A percentile compares a stretch with the other conserved stretches of the same genome.
phyloP scores from a whole-genome alignment of 2,329 filamentous ascomycete species.

The Chaetomium olivaceum region DNA sequence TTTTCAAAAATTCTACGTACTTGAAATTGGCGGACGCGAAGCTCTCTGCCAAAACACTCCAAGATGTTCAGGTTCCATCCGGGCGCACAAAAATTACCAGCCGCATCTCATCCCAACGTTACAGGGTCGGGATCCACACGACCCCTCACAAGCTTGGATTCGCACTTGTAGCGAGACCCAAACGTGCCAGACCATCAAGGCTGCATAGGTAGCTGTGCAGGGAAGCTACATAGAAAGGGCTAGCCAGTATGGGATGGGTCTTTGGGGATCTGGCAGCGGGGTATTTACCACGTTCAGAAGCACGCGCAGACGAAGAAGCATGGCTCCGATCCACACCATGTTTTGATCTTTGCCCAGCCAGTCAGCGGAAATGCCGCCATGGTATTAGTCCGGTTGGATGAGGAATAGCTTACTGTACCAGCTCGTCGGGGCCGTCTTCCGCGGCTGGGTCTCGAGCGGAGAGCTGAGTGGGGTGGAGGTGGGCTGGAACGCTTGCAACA shows the following conservation, averaged over 20 bases:
- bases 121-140: not conserved
- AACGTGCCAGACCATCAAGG: not conserved
- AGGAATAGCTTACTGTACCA: not conserved
- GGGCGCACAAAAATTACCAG: not conserved
- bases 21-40: not conserved
- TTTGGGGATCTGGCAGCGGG: not conserved
- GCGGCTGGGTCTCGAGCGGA: not conserved
- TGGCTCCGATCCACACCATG: not conserved
- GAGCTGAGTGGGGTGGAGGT: not conserved
- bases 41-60: not conserved
- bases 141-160: not conserved
- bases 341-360: not conserved
- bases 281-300: constrained; percentile 2
- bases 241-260: not conserved
- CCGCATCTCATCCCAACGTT: not conserved
- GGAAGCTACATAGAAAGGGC: not conserved
- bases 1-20: not conserved
- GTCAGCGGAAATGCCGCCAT: not conserved
- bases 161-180: not conserved
- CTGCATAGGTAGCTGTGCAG: not conserved
- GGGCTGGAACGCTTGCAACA: not conserved
- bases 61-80: no score
- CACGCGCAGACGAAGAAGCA: not conserved
- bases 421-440: not conserved
- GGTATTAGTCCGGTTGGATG: not conserved